phyloP scores from a whole-genome alignment of 495 filamentous ascomycete genomes.

The Cercophora samala region DNA sequence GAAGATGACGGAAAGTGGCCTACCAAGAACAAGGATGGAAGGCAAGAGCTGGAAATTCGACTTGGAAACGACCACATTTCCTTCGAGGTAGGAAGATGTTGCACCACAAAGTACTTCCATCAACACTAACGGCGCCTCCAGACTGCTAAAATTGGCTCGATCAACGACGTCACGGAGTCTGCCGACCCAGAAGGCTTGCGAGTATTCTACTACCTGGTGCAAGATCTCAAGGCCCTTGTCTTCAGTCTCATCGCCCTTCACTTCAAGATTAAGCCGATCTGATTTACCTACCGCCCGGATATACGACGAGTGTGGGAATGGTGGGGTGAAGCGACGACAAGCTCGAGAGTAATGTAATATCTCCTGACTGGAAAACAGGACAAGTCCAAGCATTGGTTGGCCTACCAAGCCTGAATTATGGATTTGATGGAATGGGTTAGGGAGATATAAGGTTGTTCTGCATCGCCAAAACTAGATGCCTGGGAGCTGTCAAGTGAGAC shows the following conservation, averaged over 20 bases:
- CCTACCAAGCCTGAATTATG: background rate
- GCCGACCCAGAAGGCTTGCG: slow-evolving; percentile 93
- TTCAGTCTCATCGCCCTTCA: slow-evolving; percentile 95
- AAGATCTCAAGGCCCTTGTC: slow-evolving; percentile 94
- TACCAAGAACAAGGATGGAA: slow-evolving; percentile 97
- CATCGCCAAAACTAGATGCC: background rate
- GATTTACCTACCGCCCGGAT: slow-evolving; percentile 20
- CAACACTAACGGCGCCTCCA: slow-evolving; percentile 47
- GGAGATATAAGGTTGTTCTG: background rate
- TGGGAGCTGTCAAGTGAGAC: background rate
- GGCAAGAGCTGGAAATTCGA: slow-evolving; percentile 94
- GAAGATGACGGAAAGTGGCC: slow-evolving; percentile 99
- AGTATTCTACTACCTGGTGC: slow-evolving; percentile 99
- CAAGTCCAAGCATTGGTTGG: background rate
- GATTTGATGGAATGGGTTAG: background rate
- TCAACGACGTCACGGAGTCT: slow-evolving; percentile 95
- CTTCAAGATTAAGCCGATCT: slow-evolving; percentile 97
- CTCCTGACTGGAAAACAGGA: background rate
- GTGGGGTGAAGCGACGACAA: background rate
- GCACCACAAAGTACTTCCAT: background rate
- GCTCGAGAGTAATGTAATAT: background rate
- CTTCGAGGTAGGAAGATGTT: slow-evolving; percentile 67
- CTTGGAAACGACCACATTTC: slow-evolving; percentile 96
- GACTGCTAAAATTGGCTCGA: slow-evolving; percentile 97
- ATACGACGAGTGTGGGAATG: background rate